These are phyloP conservation scores for Blepharisma stoltei DNA, from an alignment of 73 alveolate species.

Conservation along the genomic window DNA sequence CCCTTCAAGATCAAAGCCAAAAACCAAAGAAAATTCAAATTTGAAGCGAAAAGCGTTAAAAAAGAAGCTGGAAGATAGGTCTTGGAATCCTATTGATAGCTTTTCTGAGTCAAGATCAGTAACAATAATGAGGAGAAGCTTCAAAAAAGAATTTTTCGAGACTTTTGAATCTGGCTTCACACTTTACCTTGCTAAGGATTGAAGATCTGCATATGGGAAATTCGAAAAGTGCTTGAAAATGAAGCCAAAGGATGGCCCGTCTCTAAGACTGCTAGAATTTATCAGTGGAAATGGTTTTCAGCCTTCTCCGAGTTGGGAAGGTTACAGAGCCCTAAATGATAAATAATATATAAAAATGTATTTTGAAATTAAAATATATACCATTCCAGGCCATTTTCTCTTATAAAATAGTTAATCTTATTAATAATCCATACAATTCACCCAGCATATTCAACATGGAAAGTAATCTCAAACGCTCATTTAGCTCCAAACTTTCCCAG, in stretches of 20 bases:
- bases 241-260: slow-evolving; percentile 48
- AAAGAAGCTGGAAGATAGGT: not conserved
- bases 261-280: slow-evolving; percentile 36
- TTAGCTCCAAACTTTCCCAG: too few relatives aligned
- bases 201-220: slow-evolving; percentile 63
- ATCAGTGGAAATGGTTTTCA: slow-evolving; percentile 44
- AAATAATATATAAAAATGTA: too few relatives aligned
- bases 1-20: not conserved
- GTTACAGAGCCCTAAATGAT: slow-evolving; percentile 46
- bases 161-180: slow-evolving; percentile 62
- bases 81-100: not conserved
- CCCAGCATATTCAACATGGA: too few relatives aligned
- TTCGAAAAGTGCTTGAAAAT: slow-evolving; percentile 46
- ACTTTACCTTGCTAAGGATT: slow-evolving; percentile 58
- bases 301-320: slow-evolving; percentile 83
- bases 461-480: too few relatives aligned
- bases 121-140: slow-evolving; percentile 51
- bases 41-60: not conserved
- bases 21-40: not conserved
- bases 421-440: too few relatives aligned
- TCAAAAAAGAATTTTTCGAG: slow-evolving; percentile 58
- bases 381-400: too few relatives aligned
- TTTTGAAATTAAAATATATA: too few relatives aligned
- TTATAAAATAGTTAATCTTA: too few relatives aligned
- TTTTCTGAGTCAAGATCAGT: slow-evolving; percentile 49